These are phyloP conservation scores for Tylopilus sp. DNA, from an alignment of 1,284 basidiomycete species.

Conservation along the genomic window DNA sequence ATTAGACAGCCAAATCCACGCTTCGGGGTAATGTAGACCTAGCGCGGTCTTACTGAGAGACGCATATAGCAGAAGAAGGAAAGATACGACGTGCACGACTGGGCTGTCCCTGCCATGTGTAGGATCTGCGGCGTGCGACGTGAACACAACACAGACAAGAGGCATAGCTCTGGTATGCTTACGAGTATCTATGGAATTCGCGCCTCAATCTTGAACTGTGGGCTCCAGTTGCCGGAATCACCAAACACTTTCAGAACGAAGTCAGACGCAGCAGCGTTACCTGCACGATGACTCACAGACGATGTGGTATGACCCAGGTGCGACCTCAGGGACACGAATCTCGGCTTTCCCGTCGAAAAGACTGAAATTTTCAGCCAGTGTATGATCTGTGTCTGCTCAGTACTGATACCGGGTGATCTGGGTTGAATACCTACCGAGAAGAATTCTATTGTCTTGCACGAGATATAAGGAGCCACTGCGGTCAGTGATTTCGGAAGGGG, in stretches of 20 bases:
- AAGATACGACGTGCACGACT: too few relatives aligned
- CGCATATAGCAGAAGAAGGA: too few relatives aligned
- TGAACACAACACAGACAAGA: too few relatives aligned
- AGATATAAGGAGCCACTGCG: constrained; percentile 33
- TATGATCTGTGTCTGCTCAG: constrained; percentile 2
- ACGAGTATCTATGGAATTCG: too few relatives aligned
- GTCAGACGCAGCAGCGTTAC: neutral
- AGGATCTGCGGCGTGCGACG: too few relatives aligned
- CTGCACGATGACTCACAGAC: constrained; percentile 35
- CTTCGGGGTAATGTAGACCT: too few relatives aligned
- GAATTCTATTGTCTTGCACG: constrained; percentile 24
- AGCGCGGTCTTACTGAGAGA: too few relatives aligned
- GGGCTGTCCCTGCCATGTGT: too few relatives aligned
- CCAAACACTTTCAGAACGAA: neutral
- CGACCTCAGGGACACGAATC: constrained; percentile 35
- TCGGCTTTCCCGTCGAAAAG: constrained; percentile 31
- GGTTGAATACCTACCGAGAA: constrained; percentile 29
- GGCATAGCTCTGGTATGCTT: too few relatives aligned
- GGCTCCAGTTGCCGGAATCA: neutral
- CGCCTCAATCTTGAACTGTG: too few relatives aligned
- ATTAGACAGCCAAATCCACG: too few relatives aligned
- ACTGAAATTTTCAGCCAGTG: constrained; percentile 31
- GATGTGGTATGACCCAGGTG: constrained; percentile 34
- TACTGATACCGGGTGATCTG: neutral
- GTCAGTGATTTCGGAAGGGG: constrained; percentile 39